A percentile compares a stretch with the other conserved stretches of the same genome.
These are phyloP conservation scores for Pichia cephalocereana DNA, from an alignment of 805 yeast species.

Conservation along the genomic window DNA sequence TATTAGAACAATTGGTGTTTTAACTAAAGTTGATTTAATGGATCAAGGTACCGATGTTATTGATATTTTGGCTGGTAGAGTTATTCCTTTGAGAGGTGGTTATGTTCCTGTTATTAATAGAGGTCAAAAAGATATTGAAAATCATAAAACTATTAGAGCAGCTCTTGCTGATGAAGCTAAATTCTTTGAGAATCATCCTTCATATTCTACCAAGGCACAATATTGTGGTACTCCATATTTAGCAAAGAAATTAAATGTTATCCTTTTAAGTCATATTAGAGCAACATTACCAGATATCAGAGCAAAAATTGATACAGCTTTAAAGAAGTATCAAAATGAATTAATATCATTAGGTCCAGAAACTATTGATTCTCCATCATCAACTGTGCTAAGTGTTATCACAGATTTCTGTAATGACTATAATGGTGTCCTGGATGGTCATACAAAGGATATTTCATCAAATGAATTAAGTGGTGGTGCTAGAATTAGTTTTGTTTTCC, in stretches of 20 bases:
- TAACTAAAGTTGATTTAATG: slow-evolving; percentile 95
- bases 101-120: slow-evolving; percentile 95
- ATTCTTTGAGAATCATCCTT: slow-evolving; percentile 82
- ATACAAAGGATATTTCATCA: slow-evolving; percentile 78
- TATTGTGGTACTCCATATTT: slow-evolving; percentile 98
- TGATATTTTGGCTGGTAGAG: slow-evolving; percentile 91
- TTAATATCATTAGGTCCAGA: slow-evolving; percentile 77
- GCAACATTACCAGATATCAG: slow-evolving; percentile 88
- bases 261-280: slow-evolving; percentile 83
- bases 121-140: slow-evolving; percentile 94
- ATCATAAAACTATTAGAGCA: slow-evolving; percentile 74
- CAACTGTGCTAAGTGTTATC: slow-evolving; percentile 81
- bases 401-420: slow-evolving; percentile 91
- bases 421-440: slow-evolving; percentile 85
- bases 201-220: slow-evolving; percentile 87
- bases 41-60: slow-evolving; percentile 96
- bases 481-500: slow-evolving; percentile 92
- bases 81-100: slow-evolving; percentile 90
- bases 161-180: slow-evolving; percentile 75
- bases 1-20: slow-evolving; percentile 88
- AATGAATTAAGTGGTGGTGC: slow-evolving; percentile 97
- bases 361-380: slow-evolving; percentile 79
- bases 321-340: slow-evolving; percentile 79
- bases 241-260: slow-evolving; percentile 83
- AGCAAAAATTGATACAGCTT: slow-evolving; percentile 74